Evolutionary conservation across 2,329 filamentous ascomycete genomes (phyloP).

Genomic region (Venturia carpophila): DNA sequence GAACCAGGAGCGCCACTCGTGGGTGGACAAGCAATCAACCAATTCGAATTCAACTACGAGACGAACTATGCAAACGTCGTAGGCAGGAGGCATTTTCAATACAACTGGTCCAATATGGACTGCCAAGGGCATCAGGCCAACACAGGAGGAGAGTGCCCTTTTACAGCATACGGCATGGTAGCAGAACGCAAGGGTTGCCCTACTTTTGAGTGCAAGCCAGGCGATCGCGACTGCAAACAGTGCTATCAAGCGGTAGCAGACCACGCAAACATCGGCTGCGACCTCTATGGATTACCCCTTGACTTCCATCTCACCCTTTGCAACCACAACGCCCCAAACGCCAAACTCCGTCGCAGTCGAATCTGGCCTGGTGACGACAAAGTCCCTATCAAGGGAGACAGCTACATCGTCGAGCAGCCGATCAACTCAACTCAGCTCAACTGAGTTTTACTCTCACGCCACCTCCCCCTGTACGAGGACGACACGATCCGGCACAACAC

Average conservation of each 20-base stretch:
- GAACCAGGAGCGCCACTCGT: neutral
- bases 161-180: neutral
- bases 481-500: neutral
- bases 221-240: neutral
- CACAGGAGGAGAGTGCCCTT: neutral
- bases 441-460: neutral
- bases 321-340: neutral
- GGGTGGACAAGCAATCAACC: neutral
- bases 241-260: neutral
- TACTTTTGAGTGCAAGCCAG: neutral
- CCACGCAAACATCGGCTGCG: neutral
- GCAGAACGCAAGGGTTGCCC: neutral
- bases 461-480: neutral
- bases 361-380: neutral
- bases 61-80: neutral
- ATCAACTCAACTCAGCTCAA: neutral
- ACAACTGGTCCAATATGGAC: neutral
- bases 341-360: neutral
- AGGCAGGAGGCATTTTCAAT: neutral
- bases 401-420: neutral
- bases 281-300: neutral
- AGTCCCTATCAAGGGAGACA: neutral
- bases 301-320: neutral
- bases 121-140: neutral
- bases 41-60: slow-evolving; percentile 1